These are phyloP conservation scores for Cladosporium sp. DNA, from an alignment of 2,329 filamentous ascomycete species.

Conservation along the genomic window DNA sequence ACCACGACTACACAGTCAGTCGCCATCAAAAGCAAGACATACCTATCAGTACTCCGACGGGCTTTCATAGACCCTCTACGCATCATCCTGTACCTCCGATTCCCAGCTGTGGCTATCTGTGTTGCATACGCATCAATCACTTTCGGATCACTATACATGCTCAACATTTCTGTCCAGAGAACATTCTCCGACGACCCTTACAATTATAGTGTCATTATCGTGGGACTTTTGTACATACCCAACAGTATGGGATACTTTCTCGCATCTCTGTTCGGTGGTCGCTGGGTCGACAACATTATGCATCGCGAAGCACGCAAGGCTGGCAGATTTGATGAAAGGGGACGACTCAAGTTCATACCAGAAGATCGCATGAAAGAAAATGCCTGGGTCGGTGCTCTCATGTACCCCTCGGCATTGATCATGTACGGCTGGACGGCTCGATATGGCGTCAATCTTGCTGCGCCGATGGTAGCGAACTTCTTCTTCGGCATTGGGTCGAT, in stretches of 20 bases:
- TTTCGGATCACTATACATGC: constrained; percentile 69
- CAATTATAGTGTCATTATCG: constrained; percentile 60
- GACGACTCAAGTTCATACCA: constrained; percentile 63
- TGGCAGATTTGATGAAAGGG: constrained; percentile 62
- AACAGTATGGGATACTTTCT: constrained; percentile 68
- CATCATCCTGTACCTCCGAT: constrained; percentile 67
- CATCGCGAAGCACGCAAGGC: constrained; percentile 66
- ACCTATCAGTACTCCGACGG: constrained; percentile 52
- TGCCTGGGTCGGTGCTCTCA: constrained; percentile 66
- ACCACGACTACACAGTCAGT: constrained; percentile 61
- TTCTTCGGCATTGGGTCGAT: constrained; percentile 71
- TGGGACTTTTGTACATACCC: constrained; percentile 75
- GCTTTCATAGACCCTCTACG: constrained; percentile 68
- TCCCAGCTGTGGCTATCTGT: constrained; percentile 67
- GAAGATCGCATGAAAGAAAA: constrained; percentile 83
- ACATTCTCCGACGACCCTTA: constrained; percentile 66
- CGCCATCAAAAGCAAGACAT: constrained; percentile 52
- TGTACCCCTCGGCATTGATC: constrained; percentile 67
- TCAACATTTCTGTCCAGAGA: constrained; percentile 72
- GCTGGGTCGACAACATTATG: constrained; percentile 81
- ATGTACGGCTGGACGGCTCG: constrained; percentile 74
- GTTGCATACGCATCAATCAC: constrained; percentile 72
- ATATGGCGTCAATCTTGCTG: constrained; percentile 46
- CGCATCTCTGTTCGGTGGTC: constrained; percentile 65
- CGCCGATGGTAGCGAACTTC: constrained; percentile 33